These are phyloP conservation scores for Trichosporon sp. DNA, from an alignment of 1,284 basidiomycete species.

Conservation along the genomic window DNA sequence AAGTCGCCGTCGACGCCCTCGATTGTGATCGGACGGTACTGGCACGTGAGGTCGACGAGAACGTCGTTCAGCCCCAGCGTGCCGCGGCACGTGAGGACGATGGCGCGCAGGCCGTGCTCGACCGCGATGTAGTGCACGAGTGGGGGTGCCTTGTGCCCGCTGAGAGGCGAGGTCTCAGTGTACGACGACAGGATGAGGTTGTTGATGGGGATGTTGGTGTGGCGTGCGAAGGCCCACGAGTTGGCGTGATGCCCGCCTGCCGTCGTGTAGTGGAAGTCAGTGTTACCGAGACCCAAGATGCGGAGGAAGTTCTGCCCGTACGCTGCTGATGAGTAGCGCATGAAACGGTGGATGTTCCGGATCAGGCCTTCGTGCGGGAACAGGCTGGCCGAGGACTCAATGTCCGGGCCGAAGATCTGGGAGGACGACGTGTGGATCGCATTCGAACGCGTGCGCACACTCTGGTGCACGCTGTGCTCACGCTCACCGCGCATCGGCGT, in stretches of 20 bases:
- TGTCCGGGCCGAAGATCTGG: constrained; percentile 30
- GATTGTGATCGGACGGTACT: constrained; percentile 57
- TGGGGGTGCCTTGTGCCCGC: constrained; percentile 54
- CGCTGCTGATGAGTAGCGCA: constrained; percentile 59
- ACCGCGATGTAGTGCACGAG: constrained; percentile 60
- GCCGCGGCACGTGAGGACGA: constrained; percentile 60
- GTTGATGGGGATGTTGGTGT: constrained; percentile 60
- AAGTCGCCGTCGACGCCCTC: constrained; percentile 56
- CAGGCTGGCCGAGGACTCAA: constrained; percentile 38
- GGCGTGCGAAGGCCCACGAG: constrained; percentile 57
- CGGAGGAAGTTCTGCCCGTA: constrained; percentile 59
- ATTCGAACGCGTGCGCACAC: constrained; percentile 34
- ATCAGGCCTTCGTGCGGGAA: constrained; percentile 58
- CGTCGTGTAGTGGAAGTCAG: constrained; percentile 58
- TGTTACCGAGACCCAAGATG: constrained; percentile 58
- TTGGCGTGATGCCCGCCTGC: constrained; percentile 59
- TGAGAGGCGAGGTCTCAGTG: constrained; percentile 46
- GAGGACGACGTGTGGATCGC: constrained; percentile 29
- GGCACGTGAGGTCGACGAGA: constrained; percentile 61
- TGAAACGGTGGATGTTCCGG: constrained; percentile 59
- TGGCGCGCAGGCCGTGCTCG: constrained; percentile 57
- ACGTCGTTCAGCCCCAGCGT: constrained; percentile 61
- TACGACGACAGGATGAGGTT: constrained; percentile 60
- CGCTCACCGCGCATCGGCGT: constrained; percentile 19
- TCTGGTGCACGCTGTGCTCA: constrained; percentile 23